phyloP scores from a whole-genome alignment of 208 protist species.

The Jaenimonas drosophilae region DNA sequence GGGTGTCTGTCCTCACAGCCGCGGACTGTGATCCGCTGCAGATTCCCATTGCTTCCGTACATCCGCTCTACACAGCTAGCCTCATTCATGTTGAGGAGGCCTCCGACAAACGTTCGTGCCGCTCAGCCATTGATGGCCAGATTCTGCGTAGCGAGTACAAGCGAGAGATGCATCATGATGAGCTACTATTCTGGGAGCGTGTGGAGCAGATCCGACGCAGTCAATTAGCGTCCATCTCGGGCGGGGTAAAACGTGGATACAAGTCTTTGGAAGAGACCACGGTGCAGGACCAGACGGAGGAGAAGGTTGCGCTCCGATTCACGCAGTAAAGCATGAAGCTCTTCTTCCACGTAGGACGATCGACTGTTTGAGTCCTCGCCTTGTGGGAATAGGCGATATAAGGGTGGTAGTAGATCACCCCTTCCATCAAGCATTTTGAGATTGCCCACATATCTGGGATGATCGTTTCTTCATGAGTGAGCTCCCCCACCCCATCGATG shows the following conservation, averaged over 20 bases:
- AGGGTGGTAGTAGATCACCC: too few relatives aligned
- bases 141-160: constrained; percentile 45
- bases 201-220: constrained; percentile 79
- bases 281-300: constrained; percentile 40
- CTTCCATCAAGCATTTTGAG: too few relatives aligned
- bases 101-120: not conserved
- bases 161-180: constrained; percentile 66
- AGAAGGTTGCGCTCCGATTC: constrained; percentile 80
- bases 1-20: constrained; percentile 16
- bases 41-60: constrained; percentile 60
- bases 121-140: constrained; percentile 12
- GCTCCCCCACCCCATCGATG: too few relatives aligned
- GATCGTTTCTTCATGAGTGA: too few relatives aligned
- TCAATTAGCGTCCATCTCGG: constrained; percentile 50
- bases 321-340: constrained; percentile 30
- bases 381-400: too few relatives aligned
- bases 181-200: constrained; percentile 77
- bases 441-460: too few relatives aligned
- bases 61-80: constrained; percentile 53
- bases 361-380: too few relatives aligned
- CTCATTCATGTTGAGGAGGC: constrained; percentile 60
- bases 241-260: constrained; percentile 46
- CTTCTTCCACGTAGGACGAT: too few relatives aligned
- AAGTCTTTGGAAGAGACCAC: constrained; percentile 26
- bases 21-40: constrained; percentile 28